Evolutionary conservation across 257 asterid genomes (phyloP).

Genomic region (Forsythia suspensa): DNA sequence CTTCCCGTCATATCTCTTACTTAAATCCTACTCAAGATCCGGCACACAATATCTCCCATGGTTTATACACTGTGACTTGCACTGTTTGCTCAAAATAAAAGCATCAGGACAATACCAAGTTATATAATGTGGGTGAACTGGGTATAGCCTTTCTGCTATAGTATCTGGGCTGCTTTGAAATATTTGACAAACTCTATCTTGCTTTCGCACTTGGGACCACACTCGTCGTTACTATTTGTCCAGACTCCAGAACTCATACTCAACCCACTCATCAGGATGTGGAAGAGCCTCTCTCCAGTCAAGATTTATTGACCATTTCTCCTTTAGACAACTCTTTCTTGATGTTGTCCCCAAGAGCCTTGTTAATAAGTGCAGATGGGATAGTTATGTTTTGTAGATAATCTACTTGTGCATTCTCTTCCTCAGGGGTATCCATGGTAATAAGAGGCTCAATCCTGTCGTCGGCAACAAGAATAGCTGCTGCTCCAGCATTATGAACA

Average conservation of each 20-base stretch:
- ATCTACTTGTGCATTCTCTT: slow-evolving; percentile 46
- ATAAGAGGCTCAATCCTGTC: slow-evolving; percentile 60
- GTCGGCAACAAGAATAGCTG: slow-evolving; percentile 68
- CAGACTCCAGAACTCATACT: slow-evolving; percentile 80
- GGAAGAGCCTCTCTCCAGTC: slow-evolving; percentile 84
- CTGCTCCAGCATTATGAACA: slow-evolving; percentile 73
- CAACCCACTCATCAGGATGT: slow-evolving; percentile 76
- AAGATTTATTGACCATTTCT: slow-evolving; percentile 57
- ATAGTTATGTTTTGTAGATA: slow-evolving; percentile 66
- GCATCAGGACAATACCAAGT: slow-evolving; percentile 81
- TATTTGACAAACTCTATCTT: slow-evolving; percentile 56
- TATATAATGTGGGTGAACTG: slow-evolving; percentile 59
- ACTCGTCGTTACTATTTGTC: slow-evolving; percentile 75
- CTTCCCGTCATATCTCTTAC: slow-evolving; percentile 62
- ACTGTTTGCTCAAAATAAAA: slow-evolving; percentile 65
- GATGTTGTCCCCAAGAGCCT: slow-evolving; percentile 59
- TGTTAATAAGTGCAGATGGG: slow-evolving; percentile 66
- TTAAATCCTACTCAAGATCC: slow-evolving; percentile 75
- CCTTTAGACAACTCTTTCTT: slow-evolving; percentile 48
- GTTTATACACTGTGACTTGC: slow-evolving; percentile 73
- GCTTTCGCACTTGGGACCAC: slow-evolving; percentile 70
- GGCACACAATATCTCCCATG: slow-evolving; percentile 76
- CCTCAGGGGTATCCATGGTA: slow-evolving; percentile 78
- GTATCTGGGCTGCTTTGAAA: slow-evolving; percentile 70
- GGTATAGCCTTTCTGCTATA: slow-evolving; percentile 67